Base-by-base conservation (phyloP, 2,329 filamentous ascomycete species). In the Emergomyces orientalis region DNA sequence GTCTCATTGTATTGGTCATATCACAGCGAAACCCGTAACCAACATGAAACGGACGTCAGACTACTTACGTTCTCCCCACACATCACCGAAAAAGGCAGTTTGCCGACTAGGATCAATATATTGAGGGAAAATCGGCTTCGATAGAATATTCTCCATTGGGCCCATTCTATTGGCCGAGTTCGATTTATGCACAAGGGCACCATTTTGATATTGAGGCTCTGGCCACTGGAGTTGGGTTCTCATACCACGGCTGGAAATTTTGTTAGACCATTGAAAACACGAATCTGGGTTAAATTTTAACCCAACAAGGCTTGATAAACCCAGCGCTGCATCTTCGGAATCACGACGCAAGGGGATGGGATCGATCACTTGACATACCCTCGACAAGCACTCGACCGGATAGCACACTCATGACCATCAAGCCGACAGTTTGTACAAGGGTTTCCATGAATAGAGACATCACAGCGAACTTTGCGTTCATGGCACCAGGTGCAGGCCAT, bases 331-430 rank as follows among this genome's bases (percentile, higher is more conserved):
- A 63, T 77, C 79, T 66, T 82, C 80, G 62, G 81, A 77, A 55
- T 79, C 79, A 68, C 80, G 82, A 62, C 82, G 82, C 73, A 81
- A 1, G 17, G 3, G 4, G 82, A 70, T 78, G 83, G 8, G 80
- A 81, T 56, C 66, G 68, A n/a, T 71, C 72, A 8, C 30, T 49
- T 68, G 62, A 25, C 72, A 70, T 1, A 71, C 70, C 22, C 70
- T 69, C 65, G 73, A 70, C 55, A 72, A 71, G 49, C 71, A 67
- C 30, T 75, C 70, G 55, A 72, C 72, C 51, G 72, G 69, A 67
- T 61, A 27, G 63, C 59, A 60, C 67, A 68, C 43, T 65, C 62
- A 37, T 64, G 62, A n/a, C 66, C 64, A 56, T 70, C 68, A 43
- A 67, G 68, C n/a, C 65, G 62, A 59, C 68, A 70, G 45, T 69